phyloP scores from a whole-genome alignment of 495 filamentous ascomycete genomes.

The Hyaloscypha bicolor region DNA sequence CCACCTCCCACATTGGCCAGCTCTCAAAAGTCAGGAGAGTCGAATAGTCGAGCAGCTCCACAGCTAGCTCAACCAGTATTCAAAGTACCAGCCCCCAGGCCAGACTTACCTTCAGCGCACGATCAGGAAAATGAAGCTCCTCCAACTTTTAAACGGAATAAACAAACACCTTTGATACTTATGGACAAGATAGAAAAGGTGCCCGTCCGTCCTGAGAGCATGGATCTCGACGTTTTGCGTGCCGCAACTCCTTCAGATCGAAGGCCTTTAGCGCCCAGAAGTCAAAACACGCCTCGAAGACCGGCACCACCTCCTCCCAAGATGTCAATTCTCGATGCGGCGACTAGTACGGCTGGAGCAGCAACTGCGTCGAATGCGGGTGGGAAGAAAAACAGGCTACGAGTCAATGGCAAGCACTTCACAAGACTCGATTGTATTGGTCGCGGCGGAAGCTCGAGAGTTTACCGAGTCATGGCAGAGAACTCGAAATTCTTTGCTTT shows the following conservation, averaged over 20 bases:
- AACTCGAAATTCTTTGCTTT: constrained; percentile 93
- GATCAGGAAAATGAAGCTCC: constrained; percentile 86
- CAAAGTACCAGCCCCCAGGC: constrained; percentile 63
- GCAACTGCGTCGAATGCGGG: constrained; percentile 54
- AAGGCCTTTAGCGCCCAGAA: constrained; percentile 70
- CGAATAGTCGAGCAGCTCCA: constrained; percentile 35
- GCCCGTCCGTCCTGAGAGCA: constrained; percentile 43
- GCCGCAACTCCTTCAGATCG: constrained; percentile 55
- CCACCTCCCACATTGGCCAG: constrained; percentile 30
- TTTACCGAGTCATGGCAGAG: constrained; percentile 96
- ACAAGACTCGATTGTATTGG: constrained; percentile 88
- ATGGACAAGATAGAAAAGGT: constrained; percentile 64
- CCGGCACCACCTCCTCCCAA: constrained; percentile 88
- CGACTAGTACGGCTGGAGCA: constrained; percentile 74
- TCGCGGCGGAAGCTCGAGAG: constrained; percentile 86
- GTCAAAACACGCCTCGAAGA: constrained; percentile 80
- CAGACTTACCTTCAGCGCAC: constrained; percentile 56
- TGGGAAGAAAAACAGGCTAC: constrained; percentile 77
- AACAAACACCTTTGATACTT: constrained; percentile 55
- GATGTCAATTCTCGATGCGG: constrained; percentile 92
- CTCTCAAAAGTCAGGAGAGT: constrained; percentile 16
- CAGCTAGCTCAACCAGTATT: constrained; percentile 58
- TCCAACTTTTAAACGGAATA: constrained; percentile 71
- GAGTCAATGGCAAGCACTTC: constrained; percentile 90
- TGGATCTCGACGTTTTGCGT: constrained; percentile 31